phyloP scores from a whole-genome alignment of 345 rosid genomes.

The Jatropha curcas region DNA sequence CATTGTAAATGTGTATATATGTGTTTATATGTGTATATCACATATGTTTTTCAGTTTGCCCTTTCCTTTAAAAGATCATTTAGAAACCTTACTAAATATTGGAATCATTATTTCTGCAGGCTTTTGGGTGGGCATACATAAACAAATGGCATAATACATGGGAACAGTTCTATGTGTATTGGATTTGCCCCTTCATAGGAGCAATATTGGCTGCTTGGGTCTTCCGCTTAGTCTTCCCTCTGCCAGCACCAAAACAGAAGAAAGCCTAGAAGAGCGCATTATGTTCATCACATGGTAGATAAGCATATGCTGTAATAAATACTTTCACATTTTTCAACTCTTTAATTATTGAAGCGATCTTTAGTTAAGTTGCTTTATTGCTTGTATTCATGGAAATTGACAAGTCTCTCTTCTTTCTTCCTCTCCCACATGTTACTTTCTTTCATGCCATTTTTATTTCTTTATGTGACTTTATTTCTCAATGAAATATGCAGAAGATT shows the following conservation, averaged over 20 bases:
- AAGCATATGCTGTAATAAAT: slow-evolving; percentile 20
- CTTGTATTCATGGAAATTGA: background rate
- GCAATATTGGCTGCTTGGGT: slow-evolving; percentile 72
- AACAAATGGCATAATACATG: slow-evolving; percentile 80
- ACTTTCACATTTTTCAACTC: background rate
- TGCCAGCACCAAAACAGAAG: slow-evolving; percentile 52
- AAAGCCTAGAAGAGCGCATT: slow-evolving; percentile 35
- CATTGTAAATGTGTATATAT: background rate
- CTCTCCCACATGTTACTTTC: background rate
- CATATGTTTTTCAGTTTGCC: background rate
- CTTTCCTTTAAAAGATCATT: background rate
- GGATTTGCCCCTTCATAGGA: slow-evolving; percentile 88
- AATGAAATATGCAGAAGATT: background rate
- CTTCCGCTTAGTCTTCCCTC: slow-evolving; percentile 66
- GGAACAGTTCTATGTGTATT: slow-evolving; percentile 91
- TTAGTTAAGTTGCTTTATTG: background rate
- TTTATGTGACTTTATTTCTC: background rate
- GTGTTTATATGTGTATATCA: background rate
- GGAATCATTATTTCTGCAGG: slow-evolving; percentile 39
- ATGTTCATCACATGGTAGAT: background rate
- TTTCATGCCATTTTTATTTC: background rate
- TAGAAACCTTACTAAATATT: background rate
- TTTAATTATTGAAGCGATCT: background rate
- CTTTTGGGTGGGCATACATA: slow-evolving; percentile 92
- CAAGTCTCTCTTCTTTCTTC: background rate